phyloP scores from a whole-genome alignment of 371 early-diverging fungal genomes.

The Mucor saturninus region DNA sequence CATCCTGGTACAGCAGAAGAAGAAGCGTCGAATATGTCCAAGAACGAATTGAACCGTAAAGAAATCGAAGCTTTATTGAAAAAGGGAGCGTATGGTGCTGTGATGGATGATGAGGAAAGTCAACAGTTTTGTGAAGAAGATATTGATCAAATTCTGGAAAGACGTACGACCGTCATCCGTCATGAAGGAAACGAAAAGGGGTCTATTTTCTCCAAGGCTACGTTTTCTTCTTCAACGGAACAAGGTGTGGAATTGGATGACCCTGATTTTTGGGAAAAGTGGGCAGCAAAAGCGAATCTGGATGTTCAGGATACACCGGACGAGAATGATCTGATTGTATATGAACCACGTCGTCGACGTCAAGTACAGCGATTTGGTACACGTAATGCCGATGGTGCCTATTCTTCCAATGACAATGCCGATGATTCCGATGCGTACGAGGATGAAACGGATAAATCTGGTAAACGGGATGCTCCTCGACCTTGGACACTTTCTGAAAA shows the following conservation, averaged over 20 bases:
- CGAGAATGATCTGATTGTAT: slow-evolving; percentile 64
- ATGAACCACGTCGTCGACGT: slow-evolving; percentile 69
- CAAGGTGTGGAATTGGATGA: slow-evolving; percentile 84
- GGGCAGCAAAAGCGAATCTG: slow-evolving; percentile 79
- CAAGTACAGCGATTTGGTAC: slow-evolving; percentile 58
- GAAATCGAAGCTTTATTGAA: slow-evolving; percentile 90
- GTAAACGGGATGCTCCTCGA: slow-evolving; percentile 14
- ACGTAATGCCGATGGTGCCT: slow-evolving; percentile 30
- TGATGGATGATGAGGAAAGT: slow-evolving; percentile 85
- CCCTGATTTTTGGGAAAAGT: slow-evolving; percentile 97
- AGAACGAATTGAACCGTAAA: slow-evolving; percentile 65
- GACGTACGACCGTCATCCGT: slow-evolving; percentile 87
- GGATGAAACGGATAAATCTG: slow-evolving; percentile 41
- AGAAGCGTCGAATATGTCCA: slow-evolving; percentile 19
- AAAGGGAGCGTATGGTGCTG: slow-evolving; percentile 91
- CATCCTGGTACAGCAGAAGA: slow-evolving; percentile 23
- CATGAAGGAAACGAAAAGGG: slow-evolving; percentile 81
- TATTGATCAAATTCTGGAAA: slow-evolving; percentile 94
- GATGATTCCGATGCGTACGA: slow-evolving; percentile 49
- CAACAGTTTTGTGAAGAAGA: slow-evolving; percentile 94
- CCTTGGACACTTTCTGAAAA: slow-evolving; percentile 83
- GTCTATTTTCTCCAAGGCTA: slow-evolving; percentile 93
- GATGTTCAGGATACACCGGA: slow-evolving; percentile 60
- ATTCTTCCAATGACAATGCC: slow-evolving; percentile 37
- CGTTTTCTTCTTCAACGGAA: slow-evolving; percentile 70